Conservation (phyloP, 2,329 filamentous ascomycete species). For the Paramyrothecium sp. region DNA sequence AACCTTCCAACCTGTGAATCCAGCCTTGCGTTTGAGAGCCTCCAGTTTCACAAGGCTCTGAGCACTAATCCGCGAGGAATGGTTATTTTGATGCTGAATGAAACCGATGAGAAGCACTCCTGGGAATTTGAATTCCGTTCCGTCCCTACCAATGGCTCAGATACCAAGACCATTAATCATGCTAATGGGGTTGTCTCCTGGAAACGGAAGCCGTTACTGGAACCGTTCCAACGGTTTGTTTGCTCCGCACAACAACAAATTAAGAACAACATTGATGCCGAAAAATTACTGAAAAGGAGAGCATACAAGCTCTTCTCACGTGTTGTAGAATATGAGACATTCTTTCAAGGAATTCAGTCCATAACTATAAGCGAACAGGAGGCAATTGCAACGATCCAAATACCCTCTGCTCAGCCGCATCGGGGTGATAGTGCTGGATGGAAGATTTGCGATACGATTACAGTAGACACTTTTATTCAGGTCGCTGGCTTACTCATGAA, state of each 20-base stretch:
- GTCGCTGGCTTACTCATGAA: slow-evolving; percentile 18
- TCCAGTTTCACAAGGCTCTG: not conserved
- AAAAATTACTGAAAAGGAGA: too few species aligned
- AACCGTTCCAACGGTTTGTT: not conserved
- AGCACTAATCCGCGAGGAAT: not conserved
- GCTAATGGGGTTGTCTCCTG: not conserved
- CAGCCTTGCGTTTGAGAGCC: not conserved
- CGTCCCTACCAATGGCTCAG: slow-evolving; percentile 4
- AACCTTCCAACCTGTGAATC: slow-evolving; percentile 10
- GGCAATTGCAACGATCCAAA: slow-evolving; percentile 12
- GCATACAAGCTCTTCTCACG: slow-evolving; percentile 14
- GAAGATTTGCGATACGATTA: slow-evolving; percentile 14
- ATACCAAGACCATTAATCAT: not conserved
- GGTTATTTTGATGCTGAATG: not conserved
- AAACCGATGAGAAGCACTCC: not conserved
- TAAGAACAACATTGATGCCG: too few species aligned
- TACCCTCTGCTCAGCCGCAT: slow-evolving; percentile 5
- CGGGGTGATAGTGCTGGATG: slow-evolving; percentile 9
- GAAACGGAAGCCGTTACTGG: not conserved
- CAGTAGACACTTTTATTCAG: slow-evolving; percentile 18
- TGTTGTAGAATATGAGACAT: slow-evolving; percentile 14
- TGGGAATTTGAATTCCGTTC: slow-evolving; percentile 9
- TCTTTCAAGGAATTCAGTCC: slow-evolving; percentile 11
- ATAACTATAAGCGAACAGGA: slow-evolving; percentile 11
- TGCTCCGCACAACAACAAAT: not conserved